A percentile compares a stretch with the other conserved stretches of the same genome.
phyloP scores from a whole-genome alignment of 768 basidiomycete species.

The Russula earlei region DNA sequence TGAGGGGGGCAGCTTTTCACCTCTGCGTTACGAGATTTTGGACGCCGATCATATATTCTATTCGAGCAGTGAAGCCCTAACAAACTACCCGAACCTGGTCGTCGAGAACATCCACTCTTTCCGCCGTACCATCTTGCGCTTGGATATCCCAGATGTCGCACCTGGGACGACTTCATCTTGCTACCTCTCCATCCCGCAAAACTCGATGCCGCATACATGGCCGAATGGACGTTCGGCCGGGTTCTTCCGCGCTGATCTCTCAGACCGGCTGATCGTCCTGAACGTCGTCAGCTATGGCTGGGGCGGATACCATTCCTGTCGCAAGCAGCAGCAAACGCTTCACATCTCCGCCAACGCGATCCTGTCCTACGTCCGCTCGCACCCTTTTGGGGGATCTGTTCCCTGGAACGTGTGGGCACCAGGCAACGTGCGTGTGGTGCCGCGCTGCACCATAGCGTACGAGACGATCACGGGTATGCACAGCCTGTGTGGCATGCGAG shows the following conservation, averaged over 20 bases:
- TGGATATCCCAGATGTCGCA: background rate
- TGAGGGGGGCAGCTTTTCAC: background rate
- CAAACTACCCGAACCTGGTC: background rate
- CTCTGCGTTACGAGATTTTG: background rate
- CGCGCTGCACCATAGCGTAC: background rate
- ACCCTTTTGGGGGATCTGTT: background rate
- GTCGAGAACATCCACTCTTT: background rate
- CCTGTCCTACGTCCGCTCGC: background rate
- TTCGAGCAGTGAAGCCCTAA: background rate
- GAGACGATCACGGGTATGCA: background rate
- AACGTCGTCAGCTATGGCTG: background rate
- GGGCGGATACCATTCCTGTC: background rate
- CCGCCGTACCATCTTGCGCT: background rate
- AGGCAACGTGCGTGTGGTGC: background rate
- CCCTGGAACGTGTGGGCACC: background rate
- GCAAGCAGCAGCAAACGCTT: background rate
- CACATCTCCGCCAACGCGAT: background rate
- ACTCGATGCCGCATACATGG: background rate
- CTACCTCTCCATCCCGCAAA: background rate
- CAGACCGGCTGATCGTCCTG: background rate
- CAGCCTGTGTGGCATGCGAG: constrained; percentile 4
- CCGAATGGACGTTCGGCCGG: background rate
- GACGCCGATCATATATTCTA: background rate
- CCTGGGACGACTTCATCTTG: background rate
- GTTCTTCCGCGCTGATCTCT: background rate